Conservation (phyloP, 1,139 yeast genomes). For the Kodamaea arcana region DNA sequence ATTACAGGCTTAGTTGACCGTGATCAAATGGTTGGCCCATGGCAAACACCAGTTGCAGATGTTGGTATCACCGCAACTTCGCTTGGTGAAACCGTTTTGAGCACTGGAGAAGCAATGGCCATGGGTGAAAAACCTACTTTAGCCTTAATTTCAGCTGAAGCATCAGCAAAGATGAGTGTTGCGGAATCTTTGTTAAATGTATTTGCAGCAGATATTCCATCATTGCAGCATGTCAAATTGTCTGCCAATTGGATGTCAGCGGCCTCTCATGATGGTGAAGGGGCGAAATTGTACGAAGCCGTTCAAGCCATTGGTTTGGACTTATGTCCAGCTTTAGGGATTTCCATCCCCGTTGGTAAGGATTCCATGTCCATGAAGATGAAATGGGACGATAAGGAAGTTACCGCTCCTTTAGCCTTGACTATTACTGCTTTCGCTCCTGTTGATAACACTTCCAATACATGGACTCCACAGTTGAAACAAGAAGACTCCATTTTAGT, state of each 20-base stretch:
- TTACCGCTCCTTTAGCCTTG: constrained; percentile 91
- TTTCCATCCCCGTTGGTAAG: constrained; percentile 96
- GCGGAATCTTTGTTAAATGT: constrained; percentile 91
- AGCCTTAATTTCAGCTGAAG: constrained; percentile 87
- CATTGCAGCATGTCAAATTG: constrained; percentile 71
- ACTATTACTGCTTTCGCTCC: constrained; percentile 90
- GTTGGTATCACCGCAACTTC: constrained; percentile 96
- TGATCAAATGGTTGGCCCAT: constrained; percentile 99
- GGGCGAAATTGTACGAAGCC: constrained; percentile 91
- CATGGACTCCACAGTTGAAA: constrained; percentile 90
- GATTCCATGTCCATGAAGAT: constrained; percentile 99
- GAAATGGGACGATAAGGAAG: constrained; percentile 94
- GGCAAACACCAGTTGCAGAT: constrained; percentile 99
- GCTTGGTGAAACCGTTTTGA: constrained; percentile 63
- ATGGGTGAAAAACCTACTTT: constrained; percentile 95
- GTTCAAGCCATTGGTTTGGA: constrained; percentile 96
- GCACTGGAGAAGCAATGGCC: constrained; percentile 94
- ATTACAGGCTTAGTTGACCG: constrained; percentile 96
- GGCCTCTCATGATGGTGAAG: constrained; percentile 93
- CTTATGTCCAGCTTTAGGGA: constrained; percentile 87
- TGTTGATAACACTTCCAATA: constrained; percentile 75
- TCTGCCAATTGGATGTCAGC: constrained; percentile 99
- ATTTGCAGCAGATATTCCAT: constrained; percentile 83
- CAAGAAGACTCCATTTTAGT: constrained; percentile 60
- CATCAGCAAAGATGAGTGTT: constrained; percentile 95